Percentiles rank a stretch among this genome's conserved stretches.
These are phyloP conservation scores for Populus simonii DNA, from an alignment of 345 rosid genomes.

Conservation along the genomic window DNA sequence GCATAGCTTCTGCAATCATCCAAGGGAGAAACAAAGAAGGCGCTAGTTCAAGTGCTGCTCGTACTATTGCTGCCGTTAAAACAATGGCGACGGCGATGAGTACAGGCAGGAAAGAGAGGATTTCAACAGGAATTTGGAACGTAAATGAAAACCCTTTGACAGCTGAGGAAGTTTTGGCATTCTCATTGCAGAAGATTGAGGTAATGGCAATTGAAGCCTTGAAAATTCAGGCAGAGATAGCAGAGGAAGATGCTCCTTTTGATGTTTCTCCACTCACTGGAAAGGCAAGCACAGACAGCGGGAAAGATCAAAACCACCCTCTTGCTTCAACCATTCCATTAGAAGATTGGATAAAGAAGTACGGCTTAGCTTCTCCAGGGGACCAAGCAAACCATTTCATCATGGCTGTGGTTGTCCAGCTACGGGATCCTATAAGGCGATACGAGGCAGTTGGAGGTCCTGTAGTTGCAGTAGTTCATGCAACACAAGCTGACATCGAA, in stretches of 20 bases:
- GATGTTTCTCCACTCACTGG: constrained; percentile 51
- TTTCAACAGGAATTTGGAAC: constrained; percentile 81
- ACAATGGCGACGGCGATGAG: constrained; percentile 63
- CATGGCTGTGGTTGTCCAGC: constrained; percentile 55
- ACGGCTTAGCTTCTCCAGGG: constrained; percentile 25
- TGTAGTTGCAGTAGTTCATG: constrained; percentile 54
- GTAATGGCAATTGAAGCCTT: constrained; percentile 74
- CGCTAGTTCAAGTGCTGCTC: constrained; percentile 83
- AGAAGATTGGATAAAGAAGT: constrained; percentile 57
- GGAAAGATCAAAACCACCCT: constrained; percentile 38
- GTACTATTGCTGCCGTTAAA: constrained; percentile 75
- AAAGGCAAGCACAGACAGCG: constrained; percentile 25
- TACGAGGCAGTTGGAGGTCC: constrained; percentile 90
- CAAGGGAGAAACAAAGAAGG: constrained; percentile 91
- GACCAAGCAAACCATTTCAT: constrained; percentile 33
- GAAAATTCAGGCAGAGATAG: constrained; percentile 80
- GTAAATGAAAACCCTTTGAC: constrained; percentile 56
- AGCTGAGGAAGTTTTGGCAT: constrained; percentile 67
- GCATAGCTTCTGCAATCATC: constrained; percentile 89
- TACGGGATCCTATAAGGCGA: constrained; percentile 80
- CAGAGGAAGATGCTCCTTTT: constrained; percentile 80
- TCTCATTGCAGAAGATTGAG: constrained; percentile 77
- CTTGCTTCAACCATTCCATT: constrained; percentile 57
- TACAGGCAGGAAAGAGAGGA: constrained; percentile 77
- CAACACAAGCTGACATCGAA: constrained; percentile 24